Conservation (phyloP, 2,329 filamentous ascomycete genomes). For the Cladosporium halotolerans region DNA sequence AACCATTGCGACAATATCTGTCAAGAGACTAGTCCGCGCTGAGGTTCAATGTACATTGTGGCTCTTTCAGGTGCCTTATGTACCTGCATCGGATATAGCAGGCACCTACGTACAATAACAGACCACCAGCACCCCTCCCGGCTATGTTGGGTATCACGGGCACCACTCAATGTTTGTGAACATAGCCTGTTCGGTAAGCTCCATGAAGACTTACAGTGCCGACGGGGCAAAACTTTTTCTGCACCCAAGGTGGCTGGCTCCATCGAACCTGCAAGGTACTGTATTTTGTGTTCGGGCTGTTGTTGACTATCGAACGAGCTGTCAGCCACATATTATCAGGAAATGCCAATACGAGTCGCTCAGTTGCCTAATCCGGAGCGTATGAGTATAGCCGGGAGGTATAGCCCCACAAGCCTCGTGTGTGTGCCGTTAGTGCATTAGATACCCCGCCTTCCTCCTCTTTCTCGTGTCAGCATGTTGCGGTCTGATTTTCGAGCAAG, state of each 20-base stretch:
- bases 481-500: no score
- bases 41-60: not conserved
- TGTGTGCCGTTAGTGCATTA: not conserved
- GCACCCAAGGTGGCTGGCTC: no score
- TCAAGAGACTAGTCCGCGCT: no score
- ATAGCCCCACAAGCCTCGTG: slow-evolving; percentile 6
- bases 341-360: not conserved
- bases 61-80: not conserved
- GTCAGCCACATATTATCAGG: no score
- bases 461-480: not conserved
- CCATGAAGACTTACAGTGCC: no score
- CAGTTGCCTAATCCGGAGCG: not conserved
- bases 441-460: slow-evolving; percentile 5
- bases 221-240: no score
- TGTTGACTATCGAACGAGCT: no score
- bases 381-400: slow-evolving; percentile 2
- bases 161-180: not conserved
- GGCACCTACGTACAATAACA: not conserved
- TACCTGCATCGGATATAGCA: not conserved
- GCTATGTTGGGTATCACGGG: not conserved
- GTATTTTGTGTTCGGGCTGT: no score
- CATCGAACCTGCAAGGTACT: no score
- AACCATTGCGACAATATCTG: not conserved
- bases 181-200: no score
- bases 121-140: not conserved